Conservation (phyloP, 495 filamentous ascomycete genomes). For the Penicillium roqueforti region DNA sequence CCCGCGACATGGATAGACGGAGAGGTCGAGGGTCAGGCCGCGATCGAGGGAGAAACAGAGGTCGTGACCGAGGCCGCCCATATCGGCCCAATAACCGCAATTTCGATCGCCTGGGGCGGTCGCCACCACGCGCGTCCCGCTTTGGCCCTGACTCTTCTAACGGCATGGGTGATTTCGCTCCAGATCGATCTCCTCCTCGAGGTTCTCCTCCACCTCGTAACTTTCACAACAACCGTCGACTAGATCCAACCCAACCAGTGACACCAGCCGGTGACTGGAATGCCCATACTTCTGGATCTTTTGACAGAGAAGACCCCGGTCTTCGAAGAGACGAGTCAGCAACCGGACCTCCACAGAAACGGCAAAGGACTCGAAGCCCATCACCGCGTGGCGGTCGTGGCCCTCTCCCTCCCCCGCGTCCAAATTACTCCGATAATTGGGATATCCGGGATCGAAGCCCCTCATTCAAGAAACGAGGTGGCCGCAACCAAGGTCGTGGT, state of each 20-base stretch:
- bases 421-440: constrained; percentile 23
- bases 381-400: constrained; percentile 33
- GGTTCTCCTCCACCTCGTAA: constrained; percentile 29
- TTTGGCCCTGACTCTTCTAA: constrained; percentile 30
- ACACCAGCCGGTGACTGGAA: constrained; percentile 21
- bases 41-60: constrained; percentile 35
- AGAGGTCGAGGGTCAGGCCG: constrained; percentile 40
- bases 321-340: constrained; percentile 32
- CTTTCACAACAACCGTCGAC: constrained; percentile 14
- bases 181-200: constrained; percentile 28
- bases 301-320: constrained; percentile 21
- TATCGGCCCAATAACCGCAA: constrained; percentile 29
- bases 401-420: constrained; percentile 21
- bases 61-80: constrained; percentile 34
- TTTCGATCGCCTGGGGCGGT: constrained; percentile 31
- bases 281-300: constrained; percentile 11
- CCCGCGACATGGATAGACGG: constrained; percentile 34
- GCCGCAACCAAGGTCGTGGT: constrained; percentile 34
- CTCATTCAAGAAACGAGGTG: constrained; percentile 26
- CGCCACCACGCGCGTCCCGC: constrained; percentile 37
- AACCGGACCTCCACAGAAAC: constrained; percentile 35
- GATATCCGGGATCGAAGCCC: constrained; percentile 34
- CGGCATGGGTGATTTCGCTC: constrained; percentile 29
- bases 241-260: constrained; percentile 8
- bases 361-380: constrained; percentile 46